Conservation (phyloP, 257 asterid species). For the Asclepias syriaca region DNA sequence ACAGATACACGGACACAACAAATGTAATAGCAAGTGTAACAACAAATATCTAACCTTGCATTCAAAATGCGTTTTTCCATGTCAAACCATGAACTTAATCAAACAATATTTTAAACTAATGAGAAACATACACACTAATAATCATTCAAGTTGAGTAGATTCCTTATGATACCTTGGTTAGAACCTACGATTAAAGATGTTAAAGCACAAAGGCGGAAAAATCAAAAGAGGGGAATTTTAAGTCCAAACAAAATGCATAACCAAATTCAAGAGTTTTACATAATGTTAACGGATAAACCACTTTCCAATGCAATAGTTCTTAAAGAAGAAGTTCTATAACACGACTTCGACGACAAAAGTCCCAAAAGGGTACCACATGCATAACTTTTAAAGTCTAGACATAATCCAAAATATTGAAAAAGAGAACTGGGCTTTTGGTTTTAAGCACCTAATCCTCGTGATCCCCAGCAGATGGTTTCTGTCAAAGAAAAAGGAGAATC, state of each 20-base stretch:
- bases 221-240: neutral
- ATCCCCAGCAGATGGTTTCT: neutral
- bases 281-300: neutral
- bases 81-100: too few species aligned
- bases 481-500: neutral
- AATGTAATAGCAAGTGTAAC: too few species aligned
- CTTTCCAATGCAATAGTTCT: neutral
- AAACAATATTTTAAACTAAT: too few species aligned
- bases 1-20: too few species aligned
- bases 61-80: too few species aligned
- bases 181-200: neutral
- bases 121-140: too few species aligned
- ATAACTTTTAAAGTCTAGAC: slow-evolving; percentile 3
- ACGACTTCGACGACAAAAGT: neutral
- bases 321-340: slow-evolving; percentile 1
- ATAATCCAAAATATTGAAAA: too few species aligned
- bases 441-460: neutral
- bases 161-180: too few species aligned
- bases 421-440: neutral
- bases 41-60: too few species aligned
- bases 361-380: neutral
- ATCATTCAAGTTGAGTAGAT: too few species aligned
- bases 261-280: neutral
- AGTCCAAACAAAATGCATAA: neutral
- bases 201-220: neutral